Percentiles rank a stretch among this genome's conserved stretches.
Evolutionary conservation across 805 yeast species (phyloP).

Genomic region (Starmerella cellae): DNA sequence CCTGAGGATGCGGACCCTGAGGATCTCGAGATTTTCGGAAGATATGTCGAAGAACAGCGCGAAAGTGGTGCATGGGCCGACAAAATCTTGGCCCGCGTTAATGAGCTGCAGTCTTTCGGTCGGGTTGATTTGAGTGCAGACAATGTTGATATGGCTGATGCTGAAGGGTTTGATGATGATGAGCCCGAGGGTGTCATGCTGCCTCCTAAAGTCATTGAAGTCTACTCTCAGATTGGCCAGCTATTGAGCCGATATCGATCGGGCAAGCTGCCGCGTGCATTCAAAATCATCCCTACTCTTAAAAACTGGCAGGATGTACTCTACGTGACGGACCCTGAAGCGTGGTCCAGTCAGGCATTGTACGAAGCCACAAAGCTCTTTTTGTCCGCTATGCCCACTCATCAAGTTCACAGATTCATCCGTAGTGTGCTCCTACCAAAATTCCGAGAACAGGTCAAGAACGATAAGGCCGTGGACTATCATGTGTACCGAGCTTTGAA

Average conservation of each 20-base stretch:
- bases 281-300: slow-evolving; percentile 85
- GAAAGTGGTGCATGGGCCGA: slow-evolving; percentile 49
- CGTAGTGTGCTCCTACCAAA: slow-evolving; percentile 33
- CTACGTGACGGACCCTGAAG: slow-evolving; percentile 80
- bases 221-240: slow-evolving; percentile 82
- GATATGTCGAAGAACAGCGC: slow-evolving; percentile 34
- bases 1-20: slow-evolving; percentile 59
- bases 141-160: slow-evolving; percentile 27
- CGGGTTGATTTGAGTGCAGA: slow-evolving; percentile 34
- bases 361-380: slow-evolving; percentile 91
- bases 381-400: slow-evolving; percentile 76
- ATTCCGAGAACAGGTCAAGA: slow-evolving; percentile 31
- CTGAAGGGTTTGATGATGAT: slow-evolving; percentile 19
- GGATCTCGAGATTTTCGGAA: slow-evolving; percentile 74
- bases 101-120: slow-evolving; percentile 11
- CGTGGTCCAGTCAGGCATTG: slow-evolving; percentile 90
- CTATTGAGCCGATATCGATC: slow-evolving; percentile 80
- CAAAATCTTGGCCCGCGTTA: slow-evolving; percentile 76
- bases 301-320: slow-evolving; percentile 92
- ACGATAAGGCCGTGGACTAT: slow-evolving; percentile 55
- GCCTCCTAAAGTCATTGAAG: slow-evolving; percentile 93
- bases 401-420: slow-evolving; percentile 78
- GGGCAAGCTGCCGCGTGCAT: slow-evolving; percentile 91
- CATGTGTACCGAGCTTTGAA: slow-evolving; percentile 86
- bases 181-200: slow-evolving; percentile 56